phyloP scores from a whole-genome alignment of 306 rosid species.

The Citrullus mucosospermus region DNA sequence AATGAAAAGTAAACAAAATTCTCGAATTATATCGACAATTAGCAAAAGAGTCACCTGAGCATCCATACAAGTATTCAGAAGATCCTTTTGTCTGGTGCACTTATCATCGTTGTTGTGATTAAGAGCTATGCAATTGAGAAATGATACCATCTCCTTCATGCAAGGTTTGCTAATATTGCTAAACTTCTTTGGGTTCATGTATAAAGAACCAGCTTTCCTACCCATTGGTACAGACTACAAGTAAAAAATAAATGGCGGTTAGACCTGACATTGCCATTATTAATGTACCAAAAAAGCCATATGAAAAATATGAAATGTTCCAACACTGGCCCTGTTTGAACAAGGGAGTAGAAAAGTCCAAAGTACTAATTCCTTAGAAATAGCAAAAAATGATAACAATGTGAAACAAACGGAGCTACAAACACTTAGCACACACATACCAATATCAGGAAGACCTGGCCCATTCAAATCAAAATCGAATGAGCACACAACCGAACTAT shows the following conservation, averaged over 20 bases:
- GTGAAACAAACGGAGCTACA: background rate
- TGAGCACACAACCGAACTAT: background rate
- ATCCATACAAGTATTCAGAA: conserved; percentile 50
- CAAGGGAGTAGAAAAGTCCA: background rate
- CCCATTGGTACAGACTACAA: conserved; percentile 37
- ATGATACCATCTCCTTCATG: conserved; percentile 73
- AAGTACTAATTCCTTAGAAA: background rate
- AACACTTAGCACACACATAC: background rate
- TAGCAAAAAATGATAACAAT: background rate
- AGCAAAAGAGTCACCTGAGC: conserved; percentile 39
- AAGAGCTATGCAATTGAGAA: conserved; percentile 63
- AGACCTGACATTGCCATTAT: background rate
- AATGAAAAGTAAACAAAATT: background rate
- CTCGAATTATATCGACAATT: background rate
- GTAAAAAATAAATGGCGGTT: background rate
- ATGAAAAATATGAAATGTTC: background rate
- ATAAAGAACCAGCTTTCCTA: conserved; percentile 54
- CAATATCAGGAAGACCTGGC: background rate
- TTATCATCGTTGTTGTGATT: conserved; percentile 26
- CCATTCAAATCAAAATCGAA: too few relatives aligned
- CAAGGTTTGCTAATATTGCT: conserved; percentile 67
- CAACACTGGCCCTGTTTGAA: background rate
- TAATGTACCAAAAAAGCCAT: background rate
- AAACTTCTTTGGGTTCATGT: conserved; percentile 66
- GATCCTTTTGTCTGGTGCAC: conserved; percentile 48